Evolutionary conservation across 805 yeast species (phyloP), one percentile per base, ranked within the genome.

Genomic region (Saturnispora saitoi): DNA sequence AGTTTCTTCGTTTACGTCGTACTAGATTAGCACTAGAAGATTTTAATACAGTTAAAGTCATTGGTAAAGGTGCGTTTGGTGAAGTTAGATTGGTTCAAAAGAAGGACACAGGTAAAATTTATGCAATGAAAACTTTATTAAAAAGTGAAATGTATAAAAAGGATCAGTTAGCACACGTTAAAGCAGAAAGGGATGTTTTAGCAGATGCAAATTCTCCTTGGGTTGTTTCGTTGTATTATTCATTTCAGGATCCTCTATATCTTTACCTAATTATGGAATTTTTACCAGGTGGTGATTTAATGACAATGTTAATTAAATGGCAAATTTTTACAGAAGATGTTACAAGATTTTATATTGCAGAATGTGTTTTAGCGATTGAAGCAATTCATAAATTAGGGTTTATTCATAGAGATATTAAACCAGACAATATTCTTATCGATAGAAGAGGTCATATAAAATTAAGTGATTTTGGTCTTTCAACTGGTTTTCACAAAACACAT

Each of bases 41-140:
- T 67, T 86, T 89, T 67, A 77, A 73, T 51, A 89, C 96, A 1
- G 95, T 89, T 48, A 88, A 88, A 66, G 96, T 85, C 32, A 78
- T 74, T 55, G 99, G 99, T 44, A 93, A 93, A 64, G 99, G 99
- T 54, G 96, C 99, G 0, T 93, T 93, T 70, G 99, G 99, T 53
- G 97, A 89, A 62, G 99, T 93, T 32, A 77, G 97, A 53, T 71
- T 93, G 47, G 98, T 93, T 12, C 97, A 93, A 62, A 91, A 90
- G 71, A 75, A 72, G 47, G 99, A 93, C 66, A 84, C 93, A 1
- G 95, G 96, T 47, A 83, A 86, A 67, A 90, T 86, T 32, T 89
- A 81, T 70, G 96, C 95, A 43, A 93, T 87, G 99, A 89, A 89
- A 68, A 90, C 96, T 3, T 76, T 84, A 59, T 75, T 83, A 62